Base-by-base conservation (phyloP, 257 asterid species). In the Striga asiatica region DNA sequence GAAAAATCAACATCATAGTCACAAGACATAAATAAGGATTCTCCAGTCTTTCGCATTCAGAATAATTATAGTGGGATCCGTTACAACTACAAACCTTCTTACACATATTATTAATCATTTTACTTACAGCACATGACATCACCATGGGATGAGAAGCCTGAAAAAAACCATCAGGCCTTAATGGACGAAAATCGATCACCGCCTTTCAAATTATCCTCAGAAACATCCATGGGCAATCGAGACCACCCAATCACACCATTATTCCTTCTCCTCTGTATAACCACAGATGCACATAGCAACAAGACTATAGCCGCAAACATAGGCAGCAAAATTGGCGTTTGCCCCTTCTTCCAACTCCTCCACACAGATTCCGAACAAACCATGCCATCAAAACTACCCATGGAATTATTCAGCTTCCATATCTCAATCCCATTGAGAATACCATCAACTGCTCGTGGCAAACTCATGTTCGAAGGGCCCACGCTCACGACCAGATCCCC, bases 381-480 rank as follows among this genome's bases (percentile, higher is more conserved):
- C 43, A 74, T 77, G 5, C 95, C 95, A 32, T 64, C 77, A 38
- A 92, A 79, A 72, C 98, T 84, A 3, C 93, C 82, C 80, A 80
- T 69, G 0, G 83, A 60, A 53, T 84, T 92, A 68, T 77, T 88
- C 61, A 92, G 37, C 84, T 82, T 87, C 73, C 85, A 78, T 42
- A 92, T 65, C 82, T 87, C 98, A 53, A 92, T 63, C 65, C 98
- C 98, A 32, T 92, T 92, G 39, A 92, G 82, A 43, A 82, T 81
- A 47, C 82, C 93, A 73, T 79, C 95, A 35, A 82, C 88, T 32
- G 84, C 83, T 48, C 35, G 84, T 0, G 93, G 70, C 51, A 55
- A 50, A 70, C 95, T 84, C 68, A 28, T 54, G 47, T 70, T 81
- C 0, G 97, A 87, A 0, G 97, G 95, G 19, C 98, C 97, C 22